Base-by-base conservation (phyloP, 1,284 basidiomycete species). In the Leccinum insolens region DNA sequence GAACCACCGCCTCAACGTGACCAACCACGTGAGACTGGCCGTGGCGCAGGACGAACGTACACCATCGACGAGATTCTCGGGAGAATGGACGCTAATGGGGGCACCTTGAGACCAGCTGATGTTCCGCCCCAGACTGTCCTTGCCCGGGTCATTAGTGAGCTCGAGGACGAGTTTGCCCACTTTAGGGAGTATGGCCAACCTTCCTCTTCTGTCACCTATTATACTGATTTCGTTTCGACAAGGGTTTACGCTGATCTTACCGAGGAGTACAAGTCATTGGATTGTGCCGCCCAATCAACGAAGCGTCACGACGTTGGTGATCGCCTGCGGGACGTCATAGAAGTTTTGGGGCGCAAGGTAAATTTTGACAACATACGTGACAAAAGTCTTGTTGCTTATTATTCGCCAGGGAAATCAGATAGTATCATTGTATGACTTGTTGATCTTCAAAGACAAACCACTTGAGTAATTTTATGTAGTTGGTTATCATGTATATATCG, bases 141-240 rank as follows among this genome's bases (percentile, higher is more conserved):
- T 7, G 84, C 88, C 34, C 84, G 92, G 15, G 93, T 96, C 31
- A 82, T 96, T 55, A 77, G 89, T 67, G 95, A 96, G 80, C 83
- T 96, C 12, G 95, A 96, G 77, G 94, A 95, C 73, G 95, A 96
- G 76, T 96, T 95, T 76, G 87, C 86, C 22, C 95, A 96, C 81
- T 95, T 94, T 78, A 95, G 94, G 80, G 88, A 90, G 94, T 95
- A 72, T 63, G 86, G 80, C 49, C 62, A 41, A 22, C 31, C 31
- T 31, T 55, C 65, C 34, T 34, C 64, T 11, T 58, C 58, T 63
- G 25, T 61, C 55, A 3, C 22, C 7, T 68, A 57, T 68, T 65
- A 25, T 46, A 52, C 71, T 70, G 65, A 73, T 63, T 60, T 44
- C 39, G 22, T 60, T 25, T 12, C 60, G 20, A 6, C 31, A 74